These are phyloP conservation scores for Gracilaria domingensis DNA, from an alignment of 23 red algal genomes.

Conservation along the genomic window DNA sequence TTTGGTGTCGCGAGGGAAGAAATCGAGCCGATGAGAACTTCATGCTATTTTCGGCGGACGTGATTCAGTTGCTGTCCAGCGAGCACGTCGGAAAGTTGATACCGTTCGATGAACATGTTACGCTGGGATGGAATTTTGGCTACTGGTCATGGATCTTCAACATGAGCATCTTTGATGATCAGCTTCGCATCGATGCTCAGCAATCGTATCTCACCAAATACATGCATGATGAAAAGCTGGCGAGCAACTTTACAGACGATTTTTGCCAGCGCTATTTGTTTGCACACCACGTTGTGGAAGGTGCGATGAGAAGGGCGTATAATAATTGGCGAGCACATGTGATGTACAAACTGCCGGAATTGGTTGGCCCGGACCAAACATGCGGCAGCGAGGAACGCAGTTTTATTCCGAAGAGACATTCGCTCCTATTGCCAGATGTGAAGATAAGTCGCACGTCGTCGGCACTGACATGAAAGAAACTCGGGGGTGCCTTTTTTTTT, in stretches of 20 bases:
- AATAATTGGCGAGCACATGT: constrained; percentile 17
- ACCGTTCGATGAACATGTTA: constrained; percentile 82
- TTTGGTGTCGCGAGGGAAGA: constrained; percentile 86
- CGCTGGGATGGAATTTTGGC: constrained; percentile 93
- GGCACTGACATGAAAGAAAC: not conserved
- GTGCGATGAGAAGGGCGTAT: constrained; percentile 37
- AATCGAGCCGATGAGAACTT: constrained; percentile 93
- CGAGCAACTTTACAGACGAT: not conserved
- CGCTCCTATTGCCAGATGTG: constrained; percentile 42
- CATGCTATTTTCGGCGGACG: constrained; percentile 83
- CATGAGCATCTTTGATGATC: constrained; percentile 91
- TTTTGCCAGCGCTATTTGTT: constrained; percentile 83
- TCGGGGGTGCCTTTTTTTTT: too few relatives aligned
- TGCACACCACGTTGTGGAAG: constrained; percentile 78
- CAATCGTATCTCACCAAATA: constrained; percentile 84
- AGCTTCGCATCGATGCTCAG: constrained; percentile 81
- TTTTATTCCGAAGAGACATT: constrained; percentile 70
- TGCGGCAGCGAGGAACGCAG: constrained; percentile 35
- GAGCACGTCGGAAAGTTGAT: constrained; percentile 48
- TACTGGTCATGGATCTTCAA: constrained; percentile 88
- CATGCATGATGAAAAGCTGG: constrained; percentile 60
- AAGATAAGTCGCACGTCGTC: constrained; percentile 22
- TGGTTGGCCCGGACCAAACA: not conserved
- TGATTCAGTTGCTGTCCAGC: constrained; percentile 53
- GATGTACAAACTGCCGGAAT: constrained; percentile 55